Percentiles rank a stretch among this genome's conserved stretches.
Evolutionary conservation across 1,139 yeast genomes (phyloP).

Genomic region (Geotrichum bryndzae): DNA sequence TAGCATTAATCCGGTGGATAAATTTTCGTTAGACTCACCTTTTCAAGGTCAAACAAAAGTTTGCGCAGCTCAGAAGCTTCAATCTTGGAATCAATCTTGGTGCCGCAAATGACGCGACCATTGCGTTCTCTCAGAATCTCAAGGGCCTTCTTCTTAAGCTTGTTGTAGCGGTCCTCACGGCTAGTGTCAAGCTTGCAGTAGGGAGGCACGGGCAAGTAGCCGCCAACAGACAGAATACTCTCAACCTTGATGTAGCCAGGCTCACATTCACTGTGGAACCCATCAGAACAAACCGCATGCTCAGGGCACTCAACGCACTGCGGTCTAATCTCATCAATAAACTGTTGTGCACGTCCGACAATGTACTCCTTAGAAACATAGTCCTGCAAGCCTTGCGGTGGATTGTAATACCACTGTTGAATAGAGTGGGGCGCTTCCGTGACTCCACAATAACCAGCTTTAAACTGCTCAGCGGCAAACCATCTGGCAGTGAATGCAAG

Average conservation of each 20-base stretch:
- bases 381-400: slow-evolving; percentile 8
- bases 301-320: slow-evolving; percentile 70
- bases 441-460: slow-evolving; percentile 36
- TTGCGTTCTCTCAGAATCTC: slow-evolving; percentile 62
- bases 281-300: slow-evolving; percentile 67
- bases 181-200: slow-evolving; percentile 69
- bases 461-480: slow-evolving; percentile 32
- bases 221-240: slow-evolving; percentile 47
- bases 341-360: slow-evolving; percentile 21
- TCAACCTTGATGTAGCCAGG: slow-evolving; percentile 55
- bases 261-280: slow-evolving; percentile 57
- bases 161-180: slow-evolving; percentile 60
- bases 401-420: background rate
- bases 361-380: slow-evolving; percentile 14
- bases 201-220: slow-evolving; percentile 54
- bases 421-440: background rate
- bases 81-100: slow-evolving; percentile 37
- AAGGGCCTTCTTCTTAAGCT: slow-evolving; percentile 62
- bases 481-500: slow-evolving; percentile 20
- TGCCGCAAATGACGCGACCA: slow-evolving; percentile 63
- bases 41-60: slow-evolving; percentile 27
- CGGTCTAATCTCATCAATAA: slow-evolving; percentile 44
- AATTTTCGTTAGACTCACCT: slow-evolving; percentile 12
- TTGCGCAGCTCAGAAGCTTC: slow-evolving; percentile 27
- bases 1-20: background rate